Evolutionary conservation across 169 alveolate genomes (phyloP).

Genomic region (Cryptosporidium sp.): DNA sequence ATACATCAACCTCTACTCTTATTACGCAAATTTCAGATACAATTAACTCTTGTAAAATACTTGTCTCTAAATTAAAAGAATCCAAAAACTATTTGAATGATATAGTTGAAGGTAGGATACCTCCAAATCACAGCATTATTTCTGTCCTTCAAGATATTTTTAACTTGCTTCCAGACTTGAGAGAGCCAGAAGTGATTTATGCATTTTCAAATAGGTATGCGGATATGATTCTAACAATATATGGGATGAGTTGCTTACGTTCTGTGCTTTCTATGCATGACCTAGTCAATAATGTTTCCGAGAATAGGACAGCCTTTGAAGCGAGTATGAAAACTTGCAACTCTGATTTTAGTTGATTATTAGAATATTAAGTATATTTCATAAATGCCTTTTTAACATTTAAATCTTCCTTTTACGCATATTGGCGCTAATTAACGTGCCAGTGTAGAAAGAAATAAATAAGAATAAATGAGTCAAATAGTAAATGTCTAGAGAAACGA

Average conservation of each 20-base stretch:
- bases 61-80: slow-evolving; percentile 79
- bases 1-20: slow-evolving; percentile 93
- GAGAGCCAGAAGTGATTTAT: slow-evolving; percentile 86
- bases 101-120: slow-evolving; percentile 87
- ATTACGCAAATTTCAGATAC: slow-evolving; percentile 88
- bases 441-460: background rate
- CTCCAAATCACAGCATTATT: slow-evolving; percentile 89
- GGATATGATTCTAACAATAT: slow-evolving; percentile 93
- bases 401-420: background rate
- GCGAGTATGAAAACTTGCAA: slow-evolving; percentile 70
- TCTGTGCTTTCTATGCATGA: slow-evolving; percentile 95
- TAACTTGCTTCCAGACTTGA: slow-evolving; percentile 93
- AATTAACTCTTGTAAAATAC: slow-evolving; percentile 81
- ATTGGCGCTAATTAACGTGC: background rate
- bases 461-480: slow-evolving; percentile 66
- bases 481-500: slow-evolving; percentile 77
- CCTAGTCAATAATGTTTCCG: slow-evolving; percentile 94
- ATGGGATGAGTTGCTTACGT: slow-evolving; percentile 92
- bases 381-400: background rate
- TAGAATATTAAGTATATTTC: background rate
- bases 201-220: slow-evolving; percentile 94
- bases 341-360: background rate
- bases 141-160: slow-evolving; percentile 94
- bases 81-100: slow-evolving; percentile 82
- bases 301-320: slow-evolving; percentile 84